Base-by-base conservation (phyloP, 345 rosid species). In the Fremontodendron californicum region DNA sequence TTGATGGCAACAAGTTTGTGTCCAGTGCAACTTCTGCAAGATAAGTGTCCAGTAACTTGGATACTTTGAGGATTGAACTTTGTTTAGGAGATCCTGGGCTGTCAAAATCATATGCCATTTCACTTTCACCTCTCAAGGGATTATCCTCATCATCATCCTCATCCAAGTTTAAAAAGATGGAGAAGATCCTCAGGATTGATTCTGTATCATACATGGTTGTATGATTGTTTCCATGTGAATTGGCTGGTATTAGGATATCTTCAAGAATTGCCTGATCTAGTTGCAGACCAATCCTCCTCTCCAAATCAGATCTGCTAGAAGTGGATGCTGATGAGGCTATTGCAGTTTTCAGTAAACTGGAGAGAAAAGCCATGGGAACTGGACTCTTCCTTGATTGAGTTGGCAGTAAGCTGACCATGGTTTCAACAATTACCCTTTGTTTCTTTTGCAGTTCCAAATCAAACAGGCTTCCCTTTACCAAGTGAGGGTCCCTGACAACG, bases 181-280 rank as follows among this genome's bases (percentile, higher is more conserved):
- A 91, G 71, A 96, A 93, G 78, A 96, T 92, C 81, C 98, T 88
- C 81, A 91, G 78, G 78, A 93, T 91, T 0, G 97, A 89, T 52
- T 96, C 99, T 1, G 91, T 87, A 71, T 96, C 99, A 58, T 96
- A 93, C 88, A 92, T 78, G 0, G 89, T 81, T 84, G 80, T 57
- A 62, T 89, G 90, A 83, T 69, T 87, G 79, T 79, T 85, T 73
- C 91, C 94, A 21, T 81, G 84, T 40, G 89, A 82, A 75, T 85
- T 88, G 58, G 85, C 79, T 0, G 98, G 98, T 51, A 96, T 90
- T 55, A 96, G 88, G 75, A 96, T 87, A 80, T 96, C 99, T 83
- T 93, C 99, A 23, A 93, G 98, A 77, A 96, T 93, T n/a, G 99
- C 98, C 82, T 96, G 99, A 77, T 96, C 98, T 31, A 96, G 87